phyloP scores from a whole-genome alignment of 2,329 filamentous ascomycete genomes.

The Plectosphaerella cucumerina region DNA sequence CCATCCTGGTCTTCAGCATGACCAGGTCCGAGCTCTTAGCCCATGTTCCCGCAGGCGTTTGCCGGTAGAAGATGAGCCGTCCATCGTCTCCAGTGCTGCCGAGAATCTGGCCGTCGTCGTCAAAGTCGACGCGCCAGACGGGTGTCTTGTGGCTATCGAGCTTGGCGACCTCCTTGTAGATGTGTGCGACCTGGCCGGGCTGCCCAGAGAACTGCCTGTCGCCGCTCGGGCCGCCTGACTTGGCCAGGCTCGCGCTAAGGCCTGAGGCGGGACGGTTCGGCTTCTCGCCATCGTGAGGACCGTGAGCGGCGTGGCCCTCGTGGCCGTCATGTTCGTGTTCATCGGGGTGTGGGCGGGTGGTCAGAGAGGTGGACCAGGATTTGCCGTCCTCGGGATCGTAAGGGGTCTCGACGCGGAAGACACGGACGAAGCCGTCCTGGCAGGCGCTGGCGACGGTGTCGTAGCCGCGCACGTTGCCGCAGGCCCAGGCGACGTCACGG shows the following conservation, averaged over 20 bases:
- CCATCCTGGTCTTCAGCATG: slow-evolving; percentile 53
- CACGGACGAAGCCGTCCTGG: slow-evolving; percentile 83
- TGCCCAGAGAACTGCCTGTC: slow-evolving; percentile 52
- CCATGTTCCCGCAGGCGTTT: slow-evolving; percentile 54
- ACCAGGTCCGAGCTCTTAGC: slow-evolving; percentile 56
- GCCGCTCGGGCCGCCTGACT: slow-evolving; percentile 38
- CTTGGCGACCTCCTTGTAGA: slow-evolving; percentile 58
- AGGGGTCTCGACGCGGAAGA: slow-evolving; percentile 75
- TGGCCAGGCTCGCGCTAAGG: slow-evolving; percentile 49
- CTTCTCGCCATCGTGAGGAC: neutral
- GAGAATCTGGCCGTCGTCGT: slow-evolving; percentile 66
- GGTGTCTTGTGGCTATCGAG: slow-evolving; percentile 65
- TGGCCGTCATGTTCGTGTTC: slow-evolving; percentile 8
- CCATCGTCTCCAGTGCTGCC: slow-evolving; percentile 76
- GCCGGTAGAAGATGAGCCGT: slow-evolving; percentile 57
- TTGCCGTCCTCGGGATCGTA: slow-evolving; percentile 40
- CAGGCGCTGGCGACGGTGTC: slow-evolving; percentile 89
- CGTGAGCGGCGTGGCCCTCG: slow-evolving; percentile 4
- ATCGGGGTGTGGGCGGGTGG: slow-evolving; percentile 23
- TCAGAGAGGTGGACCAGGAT: slow-evolving; percentile 43
- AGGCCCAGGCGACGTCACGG: slow-evolving; percentile 87
- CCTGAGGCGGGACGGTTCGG: slow-evolving; percentile 36
- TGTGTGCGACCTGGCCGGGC: slow-evolving; percentile 64
- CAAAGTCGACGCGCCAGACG: slow-evolving; percentile 73
- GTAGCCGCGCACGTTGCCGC: slow-evolving; percentile 83